Base-by-base conservation (phyloP, 2,329 filamentous ascomycete species). In the Phaeophleospora eucalypticola region DNA sequence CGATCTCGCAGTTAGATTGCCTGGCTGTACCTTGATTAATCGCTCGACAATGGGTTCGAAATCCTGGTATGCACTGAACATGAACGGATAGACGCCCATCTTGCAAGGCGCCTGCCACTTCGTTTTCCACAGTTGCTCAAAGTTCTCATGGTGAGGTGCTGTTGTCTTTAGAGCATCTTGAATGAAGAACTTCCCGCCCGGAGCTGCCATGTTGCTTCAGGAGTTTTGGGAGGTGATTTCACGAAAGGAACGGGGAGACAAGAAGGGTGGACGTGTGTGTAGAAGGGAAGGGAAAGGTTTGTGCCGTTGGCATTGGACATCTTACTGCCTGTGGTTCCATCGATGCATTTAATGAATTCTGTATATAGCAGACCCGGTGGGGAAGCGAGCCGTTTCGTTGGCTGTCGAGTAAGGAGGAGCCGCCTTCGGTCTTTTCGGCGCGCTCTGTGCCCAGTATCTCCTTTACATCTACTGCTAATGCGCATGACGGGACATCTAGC, bases 11-110 rank as follows among this genome's bases (percentile, higher is more conserved):
- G 3, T 9, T 17, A 20, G 32, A 20, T 16, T 18, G 16, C 4
- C 15, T 29, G 16, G 2, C 7, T 61, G 41, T 64, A 79, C 77
- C 52, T 75, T 66, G 39, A 84, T 78, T 36, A 89, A 69, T 45
- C 78, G 69, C n/a, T 77, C 64, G 41, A 87, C 86, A 24, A 89
- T 75, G 15, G 83, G 83, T 56, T 79, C 76, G 60, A 89, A 88
- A 66, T 89, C 86, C 47, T 80, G 73, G 48, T 78, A 77, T 3
- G 74, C 70, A 40, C 82, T 80, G 66, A 89, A 86, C 71, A 89
- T 86, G 72, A 89, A 89, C 19, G 64, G 64, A 36, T 67, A 67
- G 7, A 88, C 73, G 46, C 80, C 76, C 68, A 81, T 82, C 29
- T 65, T 58, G 32, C 56, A 63, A 56, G 82, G 82, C 56, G 77